Percentiles rank a stretch among this genome's conserved stretches.
Conservation (phyloP, 768 basidiomycete species). For the Amanita subjunquillea region DNA sequence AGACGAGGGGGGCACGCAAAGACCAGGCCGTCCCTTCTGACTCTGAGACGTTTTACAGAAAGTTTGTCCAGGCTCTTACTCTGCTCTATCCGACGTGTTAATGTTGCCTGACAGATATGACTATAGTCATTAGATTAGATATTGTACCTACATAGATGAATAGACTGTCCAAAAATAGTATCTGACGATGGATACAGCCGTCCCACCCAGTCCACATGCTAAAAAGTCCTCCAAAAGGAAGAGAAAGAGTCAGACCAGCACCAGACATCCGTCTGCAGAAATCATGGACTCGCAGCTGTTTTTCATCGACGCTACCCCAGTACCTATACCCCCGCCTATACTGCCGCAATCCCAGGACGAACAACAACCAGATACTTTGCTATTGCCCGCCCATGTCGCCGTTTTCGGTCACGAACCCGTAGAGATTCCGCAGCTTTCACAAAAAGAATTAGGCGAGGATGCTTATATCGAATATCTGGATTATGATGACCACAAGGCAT, state of each 20-base stretch:
- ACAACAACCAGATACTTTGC: conserved; percentile 19
- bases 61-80: conserved; percentile 38
- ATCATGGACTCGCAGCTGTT: conserved; percentile 21
- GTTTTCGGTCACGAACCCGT: conserved; percentile 38
- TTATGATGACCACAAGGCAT: conserved; percentile 53
- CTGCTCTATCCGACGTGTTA: not conserved
- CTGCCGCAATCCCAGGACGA: conserved; percentile 1
- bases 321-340: conserved; percentile 20
- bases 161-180: not conserved
- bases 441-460: conserved; percentile 38
- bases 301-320: conserved; percentile 38
- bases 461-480: conserved; percentile 75
- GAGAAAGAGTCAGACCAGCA: not conserved
- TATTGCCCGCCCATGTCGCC: conserved; percentile 65
- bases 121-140: conserved; percentile 25
- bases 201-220: too few relatives aligned
- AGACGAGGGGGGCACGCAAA: conserved; percentile 49
- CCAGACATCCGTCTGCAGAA: not conserved
- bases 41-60: conserved; percentile 78
- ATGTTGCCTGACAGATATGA: conserved; percentile 23
- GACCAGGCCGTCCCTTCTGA: conserved; percentile 53
- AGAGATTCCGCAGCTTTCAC: conserved; percentile 33
- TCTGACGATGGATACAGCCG: not conserved
- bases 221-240: not conserved
- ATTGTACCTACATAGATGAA: not conserved